Evolutionary conservation across 78 protist genomes (phyloP).

Genomic region (Dictyostelium discoideum): DNA sequence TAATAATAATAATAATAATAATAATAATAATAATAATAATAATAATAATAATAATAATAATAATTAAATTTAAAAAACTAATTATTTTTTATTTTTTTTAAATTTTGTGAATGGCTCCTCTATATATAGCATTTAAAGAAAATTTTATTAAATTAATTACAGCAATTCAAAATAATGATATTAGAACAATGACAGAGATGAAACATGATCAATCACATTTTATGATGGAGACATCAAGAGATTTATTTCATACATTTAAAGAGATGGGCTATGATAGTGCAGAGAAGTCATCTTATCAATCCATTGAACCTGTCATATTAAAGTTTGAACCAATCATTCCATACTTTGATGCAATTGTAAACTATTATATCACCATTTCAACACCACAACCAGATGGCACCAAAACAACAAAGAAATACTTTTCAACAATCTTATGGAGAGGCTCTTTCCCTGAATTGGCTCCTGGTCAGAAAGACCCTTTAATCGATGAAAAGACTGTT

Average conservation of each 20-base stretch:
- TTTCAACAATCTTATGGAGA: slow-evolving; percentile 6
- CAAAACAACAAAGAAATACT: background rate
- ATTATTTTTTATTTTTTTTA: too few relatives aligned
- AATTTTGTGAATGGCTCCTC: too few relatives aligned
- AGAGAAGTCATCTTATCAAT: background rate
- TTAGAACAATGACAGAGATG: background rate
- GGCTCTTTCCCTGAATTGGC: background rate
- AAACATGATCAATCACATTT: slow-evolving; percentile 49
- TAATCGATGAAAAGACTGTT: background rate
- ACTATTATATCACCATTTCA: background rate
- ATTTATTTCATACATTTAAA: slow-evolving; percentile 55
- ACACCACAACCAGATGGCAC: slow-evolving; percentile 5
- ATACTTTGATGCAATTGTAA: background rate
- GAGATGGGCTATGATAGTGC: background rate
- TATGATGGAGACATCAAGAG: slow-evolving; percentile 34
- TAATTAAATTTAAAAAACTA: too few relatives aligned
- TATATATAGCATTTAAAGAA: slow-evolving; percentile 1
- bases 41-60: too few relatives aligned
- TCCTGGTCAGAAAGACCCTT: background rate
- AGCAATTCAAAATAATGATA: slow-evolving; percentile 50
- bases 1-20: too few relatives aligned
- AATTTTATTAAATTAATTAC: slow-evolving; percentile 14
- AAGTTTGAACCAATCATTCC: background rate
- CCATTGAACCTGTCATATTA: background rate
- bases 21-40: too few relatives aligned